Base-by-base conservation (phyloP, 148 eudicot species). In the Cornus suecica region DNA sequence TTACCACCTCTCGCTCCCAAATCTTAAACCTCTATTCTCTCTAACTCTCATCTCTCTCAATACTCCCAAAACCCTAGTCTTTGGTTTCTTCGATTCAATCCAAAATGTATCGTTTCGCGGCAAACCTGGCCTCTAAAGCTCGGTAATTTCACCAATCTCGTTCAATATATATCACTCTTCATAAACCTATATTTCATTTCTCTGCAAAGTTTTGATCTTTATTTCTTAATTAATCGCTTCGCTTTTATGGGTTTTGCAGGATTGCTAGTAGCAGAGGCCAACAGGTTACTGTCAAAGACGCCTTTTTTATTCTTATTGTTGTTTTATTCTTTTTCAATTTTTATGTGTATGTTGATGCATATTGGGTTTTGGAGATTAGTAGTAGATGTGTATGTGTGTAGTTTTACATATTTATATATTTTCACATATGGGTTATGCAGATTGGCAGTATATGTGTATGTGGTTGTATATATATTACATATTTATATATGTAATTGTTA, bases 41-140 rank as follows among this genome's bases (percentile, higher is more conserved):
- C 29, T 29, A 2, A 32, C 26, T 48, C 65, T 54, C 42, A 37
- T 34, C 42, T 71, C 68, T 68, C 66, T 48, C 29, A n/a, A n/a
- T n/a, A n/a, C n/a, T n/a, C n/a, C n/a, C n/a, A n/a, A n/a, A n/a
- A n/a, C n/a, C n/a, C n/a, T n/a, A 27, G n/a, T 5, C 14, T 34
- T 52, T 56, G 18, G n/a, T n/a, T 10, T 41, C 15, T 58, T 52
- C 69, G 22, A 56, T n/a, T 61, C 64, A 28, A 32, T 66, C 31
- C 30, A 62, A 71, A 65, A 93, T 93, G 97, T 86, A 89, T 26
- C 90, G 97, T 22, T 90, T 91, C 68, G 97, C 93, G 70, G 84
- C 91, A 68, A 86, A 81, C 68, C 83, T 93, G 70, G 92, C 92
- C 42, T 77, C 93, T 65, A 87, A 80, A 62, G 88, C 92, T 62